Percentiles rank a stretch among this genome's conserved stretches.
These are phyloP conservation scores for Silene latifolia DNA, from an alignment of 148 eudicot species.

Conservation along the genomic window DNA sequence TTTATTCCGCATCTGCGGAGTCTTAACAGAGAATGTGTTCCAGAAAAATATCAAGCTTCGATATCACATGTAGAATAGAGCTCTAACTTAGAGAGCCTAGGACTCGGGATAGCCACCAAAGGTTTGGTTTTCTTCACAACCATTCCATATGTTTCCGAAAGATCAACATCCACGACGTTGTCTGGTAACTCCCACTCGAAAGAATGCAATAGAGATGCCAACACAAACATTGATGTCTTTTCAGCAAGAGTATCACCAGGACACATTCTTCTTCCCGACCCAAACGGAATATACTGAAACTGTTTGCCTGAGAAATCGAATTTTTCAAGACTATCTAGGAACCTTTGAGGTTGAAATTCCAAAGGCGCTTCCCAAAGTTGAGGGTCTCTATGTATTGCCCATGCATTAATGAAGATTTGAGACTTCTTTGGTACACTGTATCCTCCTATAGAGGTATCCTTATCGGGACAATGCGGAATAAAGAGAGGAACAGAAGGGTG, in stretches of 20 bases:
- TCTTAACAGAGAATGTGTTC: too few relatives aligned
- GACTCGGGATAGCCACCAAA: slow-evolving; percentile 27
- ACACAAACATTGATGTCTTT: too few relatives aligned
- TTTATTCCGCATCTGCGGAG: too few relatives aligned
- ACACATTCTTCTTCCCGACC: too few relatives aligned
- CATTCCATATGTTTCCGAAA: slow-evolving; percentile 36
- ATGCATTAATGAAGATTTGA: slow-evolving; percentile 26
- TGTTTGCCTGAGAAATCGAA: too few relatives aligned
- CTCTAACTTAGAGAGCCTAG: slow-evolving; percentile 19
- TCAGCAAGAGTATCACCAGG: too few relatives aligned
- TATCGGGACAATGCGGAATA: slow-evolving; percentile 27
- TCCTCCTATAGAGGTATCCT: slow-evolving; percentile 24
- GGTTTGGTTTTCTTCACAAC: slow-evolving; percentile 32
- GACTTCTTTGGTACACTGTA: slow-evolving; percentile 33
- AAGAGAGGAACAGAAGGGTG: slow-evolving; percentile 33
- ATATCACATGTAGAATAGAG: slow-evolving; percentile 9
- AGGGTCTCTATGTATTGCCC: too few relatives aligned
- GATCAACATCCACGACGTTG: too few relatives aligned
- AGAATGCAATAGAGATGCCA: too few relatives aligned
- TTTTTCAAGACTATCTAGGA: slow-evolving; percentile 19
- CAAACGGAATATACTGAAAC: too few relatives aligned
- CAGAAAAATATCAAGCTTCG: not conserved
- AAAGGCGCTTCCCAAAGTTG: slow-evolving; percentile 23
- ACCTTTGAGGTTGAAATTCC: slow-evolving; percentile 37
- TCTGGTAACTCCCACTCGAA: too few relatives aligned